Percentiles rank a stretch among this genome's conserved stretches.
These are phyloP conservation scores for Scytalidium lignicola DNA, from an alignment of 2,329 filamentous ascomycete species.

Conservation along the genomic window DNA sequence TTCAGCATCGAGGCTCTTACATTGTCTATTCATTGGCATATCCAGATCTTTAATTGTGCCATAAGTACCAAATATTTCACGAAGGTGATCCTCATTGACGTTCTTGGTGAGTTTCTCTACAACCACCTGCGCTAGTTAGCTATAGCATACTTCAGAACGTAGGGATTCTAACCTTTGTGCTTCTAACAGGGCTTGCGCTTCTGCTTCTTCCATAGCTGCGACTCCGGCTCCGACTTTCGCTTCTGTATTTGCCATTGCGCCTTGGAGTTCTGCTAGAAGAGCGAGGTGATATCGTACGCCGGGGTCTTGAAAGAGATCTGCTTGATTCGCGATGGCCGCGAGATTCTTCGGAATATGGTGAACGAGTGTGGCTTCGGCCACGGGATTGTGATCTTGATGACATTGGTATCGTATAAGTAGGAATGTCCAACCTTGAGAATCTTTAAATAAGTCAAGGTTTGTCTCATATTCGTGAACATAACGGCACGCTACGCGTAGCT, in stretches of 20 bases:
- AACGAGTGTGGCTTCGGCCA: slow-evolving; percentile 21
- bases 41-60: slow-evolving; percentile 83
- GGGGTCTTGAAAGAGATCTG: slow-evolving; percentile 19
- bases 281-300: slow-evolving; percentile 25
- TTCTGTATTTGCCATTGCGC: slow-evolving; percentile 25
- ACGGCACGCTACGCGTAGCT: too few species aligned
- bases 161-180: slow-evolving; percentile 43
- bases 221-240: slow-evolving; percentile 24
- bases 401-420: slow-evolving; percentile 16
- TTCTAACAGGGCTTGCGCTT: slow-evolving; percentile 34
- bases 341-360: slow-evolving; percentile 21
- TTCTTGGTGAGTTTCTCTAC: slow-evolving; percentile 96
- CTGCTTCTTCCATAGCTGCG: slow-evolving; percentile 20
- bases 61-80: slow-evolving; percentile 88
- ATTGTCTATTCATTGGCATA: slow-evolving; percentile 81
- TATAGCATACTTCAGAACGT: slow-evolving; percentile 1
- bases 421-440: background rate
- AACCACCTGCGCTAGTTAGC: slow-evolving; percentile 62
- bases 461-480: too few species aligned
- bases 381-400: slow-evolving; percentile 17
- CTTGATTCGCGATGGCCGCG: slow-evolving; percentile 15
- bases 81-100: slow-evolving; percentile 80
- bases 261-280: slow-evolving; percentile 18
- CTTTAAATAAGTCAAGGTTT: too few species aligned
- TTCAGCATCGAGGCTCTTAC: slow-evolving; percentile 44